Conservation (phyloP, 2,329 filamentous ascomycete genomes). For the Aspergillus sp. region DNA sequence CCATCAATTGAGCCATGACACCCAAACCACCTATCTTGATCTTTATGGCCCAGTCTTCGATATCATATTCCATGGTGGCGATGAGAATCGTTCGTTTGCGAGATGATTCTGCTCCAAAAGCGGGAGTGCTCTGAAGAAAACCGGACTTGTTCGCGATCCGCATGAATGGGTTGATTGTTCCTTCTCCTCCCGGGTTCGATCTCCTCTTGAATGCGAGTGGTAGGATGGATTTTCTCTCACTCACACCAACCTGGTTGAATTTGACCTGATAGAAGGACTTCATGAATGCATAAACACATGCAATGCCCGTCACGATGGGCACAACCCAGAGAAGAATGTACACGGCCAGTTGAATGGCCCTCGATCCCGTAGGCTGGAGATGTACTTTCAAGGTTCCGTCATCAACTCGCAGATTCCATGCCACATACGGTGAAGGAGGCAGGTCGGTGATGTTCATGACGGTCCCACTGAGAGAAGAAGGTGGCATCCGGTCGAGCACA, state of each 20-base stretch:
- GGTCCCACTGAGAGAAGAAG: slow-evolving; percentile 55
- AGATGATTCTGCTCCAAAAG: slow-evolving; percentile 32
- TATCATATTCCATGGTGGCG: slow-evolving; percentile 71
- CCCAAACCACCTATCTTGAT: slow-evolving; percentile 70
- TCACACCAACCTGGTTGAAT: slow-evolving; percentile 59
- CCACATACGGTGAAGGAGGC: slow-evolving; percentile 55
- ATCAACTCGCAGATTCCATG: slow-evolving; percentile 56
- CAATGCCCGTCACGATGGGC: slow-evolving; percentile 50
- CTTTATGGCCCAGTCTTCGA: slow-evolving; percentile 68
- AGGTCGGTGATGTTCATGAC: slow-evolving; percentile 59
- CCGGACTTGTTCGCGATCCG: slow-evolving; percentile 35
- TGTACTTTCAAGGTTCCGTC: slow-evolving; percentile 55
- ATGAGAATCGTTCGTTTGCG: slow-evolving; percentile 60
- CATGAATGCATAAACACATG: slow-evolving; percentile 58
- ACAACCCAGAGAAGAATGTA: slow-evolving; percentile 56
- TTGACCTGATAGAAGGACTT: slow-evolving; percentile 64
- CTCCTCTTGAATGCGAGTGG: slow-evolving; percentile 35
- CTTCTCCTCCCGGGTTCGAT: slow-evolving; percentile 30
- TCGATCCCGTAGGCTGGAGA: slow-evolving; percentile 54
- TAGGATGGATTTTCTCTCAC: slow-evolving; percentile 47
- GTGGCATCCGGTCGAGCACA: slow-evolving; percentile 62
- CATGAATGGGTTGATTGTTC: slow-evolving; percentile 33
- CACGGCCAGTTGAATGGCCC: slow-evolving; percentile 54
- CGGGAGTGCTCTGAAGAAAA: slow-evolving; percentile 37
- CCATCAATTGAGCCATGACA: slow-evolving; percentile 70